Percentiles rank a stretch among this genome's conserved stretches.
Evolutionary conservation across 2,329 filamentous ascomycete species (phyloP).

Genomic region (Fusarium keratoplasticum): DNA sequence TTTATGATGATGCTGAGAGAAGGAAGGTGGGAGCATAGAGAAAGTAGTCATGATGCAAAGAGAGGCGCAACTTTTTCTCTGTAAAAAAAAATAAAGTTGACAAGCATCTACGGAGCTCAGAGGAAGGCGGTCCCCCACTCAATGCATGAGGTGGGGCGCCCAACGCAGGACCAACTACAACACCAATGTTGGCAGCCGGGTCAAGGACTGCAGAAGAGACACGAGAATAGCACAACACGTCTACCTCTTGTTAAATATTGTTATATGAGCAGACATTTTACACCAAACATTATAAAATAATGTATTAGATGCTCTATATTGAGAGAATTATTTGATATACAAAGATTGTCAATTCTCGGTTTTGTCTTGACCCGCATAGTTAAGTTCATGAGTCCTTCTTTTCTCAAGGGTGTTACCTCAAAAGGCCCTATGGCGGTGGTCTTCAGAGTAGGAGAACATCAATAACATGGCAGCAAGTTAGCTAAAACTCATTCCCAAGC

Average conservation of each 20-base stretch:
- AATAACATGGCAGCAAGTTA: not conserved
- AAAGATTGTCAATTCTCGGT: too few species aligned
- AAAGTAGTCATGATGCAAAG: not conserved
- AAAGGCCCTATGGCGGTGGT: not conserved
- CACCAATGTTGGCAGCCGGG: not conserved
- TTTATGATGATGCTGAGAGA: not conserved
- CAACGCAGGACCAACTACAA: not conserved
- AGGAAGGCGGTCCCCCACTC: not conserved
- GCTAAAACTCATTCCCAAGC: not conserved
- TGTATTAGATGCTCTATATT: not conserved
- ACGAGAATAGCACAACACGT: not conserved
- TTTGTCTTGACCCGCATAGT: too few species aligned
- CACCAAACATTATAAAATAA: not conserved
- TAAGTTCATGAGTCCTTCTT: not conserved
- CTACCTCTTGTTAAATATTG: not conserved
- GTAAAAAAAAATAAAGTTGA: not conserved
- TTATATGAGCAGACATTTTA: not conserved
- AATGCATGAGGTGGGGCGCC: not conserved
- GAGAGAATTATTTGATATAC: too few species aligned
- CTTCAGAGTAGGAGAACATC: not conserved
- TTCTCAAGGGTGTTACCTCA: not conserved
- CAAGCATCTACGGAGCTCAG: not conserved
- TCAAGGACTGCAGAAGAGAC: not conserved
- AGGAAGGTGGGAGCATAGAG: not conserved
- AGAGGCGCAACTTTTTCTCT: not conserved